These are phyloP conservation scores for Hypholoma fasciculare DNA, from an alignment of 768 basidiomycete genomes.

Conservation along the genomic window DNA sequence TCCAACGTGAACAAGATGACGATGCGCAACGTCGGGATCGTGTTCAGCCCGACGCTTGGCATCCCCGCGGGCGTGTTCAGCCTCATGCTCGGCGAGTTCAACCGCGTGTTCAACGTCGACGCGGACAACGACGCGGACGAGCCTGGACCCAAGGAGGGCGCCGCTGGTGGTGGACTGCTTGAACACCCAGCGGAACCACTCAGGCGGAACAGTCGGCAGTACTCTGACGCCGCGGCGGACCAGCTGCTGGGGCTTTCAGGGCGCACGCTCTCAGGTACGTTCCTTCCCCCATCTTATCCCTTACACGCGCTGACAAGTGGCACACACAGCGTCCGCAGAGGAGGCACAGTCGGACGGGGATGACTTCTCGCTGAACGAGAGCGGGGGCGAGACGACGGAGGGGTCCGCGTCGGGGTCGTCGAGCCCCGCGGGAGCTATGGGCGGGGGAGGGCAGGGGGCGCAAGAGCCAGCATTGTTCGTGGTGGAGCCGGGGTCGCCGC, in stretches of 20 bases:
- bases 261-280: constrained; percentile 60
- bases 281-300: constrained; percentile 3
- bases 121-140: constrained; percentile 33
- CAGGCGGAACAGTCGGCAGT: constrained; percentile 82
- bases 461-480: constrained; percentile 24
- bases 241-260: constrained; percentile 77
- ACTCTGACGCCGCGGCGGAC: constrained; percentile 83
- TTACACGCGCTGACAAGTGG: neutral
- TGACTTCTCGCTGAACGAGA: constrained; percentile 68
- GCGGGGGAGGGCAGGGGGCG: constrained; percentile 16
- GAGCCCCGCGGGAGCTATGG: constrained; percentile 31
- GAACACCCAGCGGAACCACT: constrained; percentile 40
- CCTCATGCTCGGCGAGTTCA: constrained; percentile 92
- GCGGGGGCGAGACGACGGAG: constrained; percentile 56
- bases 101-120: constrained; percentile 88
- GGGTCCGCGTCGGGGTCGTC: constrained; percentile 40
- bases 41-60: constrained; percentile 95
- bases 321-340: constrained; percentile 43
- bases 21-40: constrained; percentile 97
- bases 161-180: constrained; percentile 20
- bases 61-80: constrained; percentile 98
- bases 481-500: constrained; percentile 42
- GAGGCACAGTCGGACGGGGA: constrained; percentile 74
- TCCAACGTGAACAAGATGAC: constrained; percentile 95
- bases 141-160: constrained; percentile 15